These are phyloP conservation scores for Cyberlindnera lachancei DNA, from an alignment of 805 yeast genomes.

Conservation along the genomic window DNA sequence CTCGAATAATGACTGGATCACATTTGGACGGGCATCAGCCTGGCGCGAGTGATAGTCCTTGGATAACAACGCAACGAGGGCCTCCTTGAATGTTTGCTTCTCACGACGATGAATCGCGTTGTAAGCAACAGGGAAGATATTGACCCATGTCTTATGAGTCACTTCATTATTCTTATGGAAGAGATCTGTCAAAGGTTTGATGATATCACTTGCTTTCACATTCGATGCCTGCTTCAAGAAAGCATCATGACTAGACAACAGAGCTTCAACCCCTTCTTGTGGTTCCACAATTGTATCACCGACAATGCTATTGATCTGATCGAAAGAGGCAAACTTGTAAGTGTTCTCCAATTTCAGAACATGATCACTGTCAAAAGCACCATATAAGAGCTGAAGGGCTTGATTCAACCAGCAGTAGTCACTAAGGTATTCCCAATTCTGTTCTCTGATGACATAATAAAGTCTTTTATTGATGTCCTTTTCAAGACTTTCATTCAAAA, in stretches of 20 bases:
- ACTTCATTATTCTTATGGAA: conserved; percentile 77
- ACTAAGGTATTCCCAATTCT: conserved; percentile 92
- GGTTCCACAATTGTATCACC: conserved; percentile 18
- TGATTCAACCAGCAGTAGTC: conserved; percentile 95
- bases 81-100: conserved; percentile 75
- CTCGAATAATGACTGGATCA: conserved; percentile 73
- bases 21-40: conserved; percentile 78
- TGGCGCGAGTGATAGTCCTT: conserved; percentile 93
- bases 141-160: conserved; percentile 77
- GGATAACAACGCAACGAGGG: conserved; percentile 69
- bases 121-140: conserved; percentile 76
- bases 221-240: conserved; percentile 23
- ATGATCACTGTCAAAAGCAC: conserved; percentile 54
- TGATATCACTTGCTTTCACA: conserved; percentile 50
- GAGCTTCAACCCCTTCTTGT: conserved; percentile 18
- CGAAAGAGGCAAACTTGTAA: conserved; percentile 45
- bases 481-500: conserved; percentile 73
- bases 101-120: conserved; percentile 70
- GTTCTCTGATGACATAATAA: conserved; percentile 85
- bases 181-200: conserved; percentile 69
- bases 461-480: conserved; percentile 70
- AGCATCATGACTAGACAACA: conserved; percentile 26
- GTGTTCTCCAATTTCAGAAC: conserved; percentile 41
- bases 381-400: conserved; percentile 80
- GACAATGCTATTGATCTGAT: conserved; percentile 27